Evolutionary conservation across 2,329 filamentous ascomycete species (phyloP).

Genomic region (Ceratocystis cubensis): DNA sequence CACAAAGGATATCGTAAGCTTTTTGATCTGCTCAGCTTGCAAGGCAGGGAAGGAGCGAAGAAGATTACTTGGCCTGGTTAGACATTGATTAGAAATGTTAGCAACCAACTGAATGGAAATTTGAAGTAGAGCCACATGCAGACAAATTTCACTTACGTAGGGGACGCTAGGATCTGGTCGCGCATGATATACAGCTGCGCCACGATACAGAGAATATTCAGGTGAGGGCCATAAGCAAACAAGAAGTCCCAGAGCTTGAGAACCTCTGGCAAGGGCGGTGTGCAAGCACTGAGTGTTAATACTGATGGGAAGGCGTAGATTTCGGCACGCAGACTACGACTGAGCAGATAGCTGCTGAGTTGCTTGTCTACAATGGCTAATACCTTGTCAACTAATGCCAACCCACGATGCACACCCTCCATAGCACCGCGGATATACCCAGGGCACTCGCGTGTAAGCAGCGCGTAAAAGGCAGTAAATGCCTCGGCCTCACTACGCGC

Average conservation of each 20-base stretch:
- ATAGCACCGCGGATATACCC: constrained; percentile 92
- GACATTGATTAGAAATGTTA: too few species aligned
- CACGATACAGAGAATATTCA: constrained; percentile 94
- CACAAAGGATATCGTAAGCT: constrained; percentile 72
- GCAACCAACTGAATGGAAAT: too few species aligned
- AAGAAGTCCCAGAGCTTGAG: constrained; percentile 92
- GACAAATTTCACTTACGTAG: constrained; percentile 47
- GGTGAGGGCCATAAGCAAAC: constrained; percentile 85
- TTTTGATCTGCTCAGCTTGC: constrained; percentile 72
- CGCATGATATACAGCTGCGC: constrained; percentile 84
- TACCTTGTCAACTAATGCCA: constrained; percentile 84
- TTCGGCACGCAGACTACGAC: constrained; percentile 79
- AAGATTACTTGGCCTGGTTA: constrained; percentile 70
- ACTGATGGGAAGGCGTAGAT: constrained; percentile 96
- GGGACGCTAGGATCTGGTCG: constrained; percentile 67
- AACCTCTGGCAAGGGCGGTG: constrained; percentile 86
- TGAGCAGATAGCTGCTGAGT: constrained; percentile 68
- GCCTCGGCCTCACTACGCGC: constrained; percentile 90
- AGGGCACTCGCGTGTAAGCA: constrained; percentile 78
- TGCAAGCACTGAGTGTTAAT: constrained; percentile 87
- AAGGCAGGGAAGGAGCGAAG: constrained; percentile 77
- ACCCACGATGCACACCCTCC: constrained; percentile 89
- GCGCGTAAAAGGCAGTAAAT: constrained; percentile 77
- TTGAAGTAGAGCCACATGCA: too few species aligned
- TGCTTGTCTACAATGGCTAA: constrained; percentile 84